A percentile compares a stretch with the other conserved stretches of the same genome.
Conservation (phyloP, 116 monocot species). For the Zostera marina region DNA sequence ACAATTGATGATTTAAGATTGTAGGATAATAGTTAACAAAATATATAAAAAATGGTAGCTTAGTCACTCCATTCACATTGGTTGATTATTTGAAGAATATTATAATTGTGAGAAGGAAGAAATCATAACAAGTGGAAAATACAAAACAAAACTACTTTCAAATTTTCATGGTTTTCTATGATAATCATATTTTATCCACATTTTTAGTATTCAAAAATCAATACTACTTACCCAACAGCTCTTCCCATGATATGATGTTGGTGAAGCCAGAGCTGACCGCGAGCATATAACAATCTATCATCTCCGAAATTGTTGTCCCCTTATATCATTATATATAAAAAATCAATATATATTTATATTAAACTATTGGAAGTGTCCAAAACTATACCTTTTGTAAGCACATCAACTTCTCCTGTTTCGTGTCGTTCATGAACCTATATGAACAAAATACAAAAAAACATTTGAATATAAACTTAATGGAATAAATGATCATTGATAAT, state of each 20-base stretch:
- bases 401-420: slow-evolving; percentile 20
- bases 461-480: background rate
- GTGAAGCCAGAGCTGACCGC: slow-evolving; percentile 65
- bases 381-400: slow-evolving; percentile 61
- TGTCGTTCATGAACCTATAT: slow-evolving; percentile 16
- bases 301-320: slow-evolving; percentile 64
- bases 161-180: background rate
- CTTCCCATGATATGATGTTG: slow-evolving; percentile 67
- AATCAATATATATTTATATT: background rate
- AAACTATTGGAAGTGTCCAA: background rate
- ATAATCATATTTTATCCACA: background rate
- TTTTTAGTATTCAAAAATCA: background rate
- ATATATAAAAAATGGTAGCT: no score
- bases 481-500: background rate
- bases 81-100: no score
- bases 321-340: slow-evolving; percentile 6
- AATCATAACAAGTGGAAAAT: no score
- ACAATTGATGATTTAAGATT: no score
- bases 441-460: background rate
- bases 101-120: no score
- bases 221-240: slow-evolving; percentile 43
- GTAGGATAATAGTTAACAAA: no score
- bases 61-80: no score
- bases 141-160: background rate
- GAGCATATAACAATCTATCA: slow-evolving; percentile 50